These are phyloP conservation scores for Suhomyces kilbournensis DNA, from an alignment of 805 yeast genomes.

Conservation along the genomic window DNA sequence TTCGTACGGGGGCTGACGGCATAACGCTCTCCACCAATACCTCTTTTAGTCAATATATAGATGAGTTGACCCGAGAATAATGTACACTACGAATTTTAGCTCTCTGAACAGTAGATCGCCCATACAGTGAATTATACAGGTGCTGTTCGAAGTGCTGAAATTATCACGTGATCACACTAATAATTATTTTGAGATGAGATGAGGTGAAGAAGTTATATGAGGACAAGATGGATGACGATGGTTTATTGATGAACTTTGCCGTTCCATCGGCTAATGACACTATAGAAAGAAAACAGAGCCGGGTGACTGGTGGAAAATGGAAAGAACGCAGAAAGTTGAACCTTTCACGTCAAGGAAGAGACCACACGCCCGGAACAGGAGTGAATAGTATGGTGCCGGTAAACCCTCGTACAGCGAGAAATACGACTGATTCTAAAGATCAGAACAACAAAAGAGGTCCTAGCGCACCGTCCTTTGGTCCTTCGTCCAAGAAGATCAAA, in stretches of 20 bases:
- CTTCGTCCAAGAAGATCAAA: conserved; percentile 35
- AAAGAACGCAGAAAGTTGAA: conserved; percentile 69
- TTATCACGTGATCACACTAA: background rate
- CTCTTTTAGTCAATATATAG: conserved; percentile 25
- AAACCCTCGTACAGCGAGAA: conserved; percentile 8
- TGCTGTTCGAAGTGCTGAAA: background rate
- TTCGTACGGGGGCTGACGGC: conserved; percentile 16
- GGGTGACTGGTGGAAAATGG: conserved; percentile 76
- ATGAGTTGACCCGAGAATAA: conserved; percentile 15
- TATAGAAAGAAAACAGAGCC: conserved; percentile 23
- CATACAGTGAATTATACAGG: background rate
- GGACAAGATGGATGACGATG: conserved; percentile 53
- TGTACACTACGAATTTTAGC: background rate
- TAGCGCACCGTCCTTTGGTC: conserved; percentile 5
- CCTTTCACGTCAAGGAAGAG: conserved; percentile 47
- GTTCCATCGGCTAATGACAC: conserved; percentile 31
- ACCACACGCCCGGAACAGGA: conserved; percentile 26
- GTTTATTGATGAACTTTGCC: conserved; percentile 72
- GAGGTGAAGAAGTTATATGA: background rate
- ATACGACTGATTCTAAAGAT: conserved; percentile 2
- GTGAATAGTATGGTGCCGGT: conserved; percentile 28
- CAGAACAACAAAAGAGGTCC: background rate
- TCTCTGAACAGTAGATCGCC: background rate
- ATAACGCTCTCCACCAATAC: conserved; percentile 19
- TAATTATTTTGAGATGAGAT: background rate